Conservation (phyloP, 1,284 basidiomycete species). For the Trametes hirsuta region DNA sequence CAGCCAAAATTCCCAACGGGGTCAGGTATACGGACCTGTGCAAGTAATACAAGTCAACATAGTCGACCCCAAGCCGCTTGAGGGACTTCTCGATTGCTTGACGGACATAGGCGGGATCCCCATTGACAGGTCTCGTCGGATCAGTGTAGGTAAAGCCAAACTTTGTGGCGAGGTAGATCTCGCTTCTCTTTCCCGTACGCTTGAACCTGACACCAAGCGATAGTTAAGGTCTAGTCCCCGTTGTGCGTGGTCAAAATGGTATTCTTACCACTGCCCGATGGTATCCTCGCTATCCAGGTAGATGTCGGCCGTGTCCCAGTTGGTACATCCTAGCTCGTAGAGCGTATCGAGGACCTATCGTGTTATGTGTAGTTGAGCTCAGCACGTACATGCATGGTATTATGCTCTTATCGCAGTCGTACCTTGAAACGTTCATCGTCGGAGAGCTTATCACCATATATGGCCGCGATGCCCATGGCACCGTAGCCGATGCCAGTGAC, state of each 20-base stretch:
- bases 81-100: constrained; percentile 41
- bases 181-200: constrained; percentile 40
- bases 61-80: constrained; percentile 45
- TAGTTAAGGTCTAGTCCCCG: background rate
- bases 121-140: constrained; percentile 27
- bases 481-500: constrained; percentile 34
- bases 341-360: constrained; percentile 33
- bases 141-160: constrained; percentile 42
- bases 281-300: constrained; percentile 36
- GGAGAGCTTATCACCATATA: constrained; percentile 37
- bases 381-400: background rate
- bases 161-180: constrained; percentile 56
- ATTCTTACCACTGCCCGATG: constrained; percentile 35
- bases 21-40: constrained; percentile 36
- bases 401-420: background rate
- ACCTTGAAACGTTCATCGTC: constrained; percentile 51
- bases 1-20: background rate
- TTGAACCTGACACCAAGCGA: constrained; percentile 35
- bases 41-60: constrained; percentile 51
- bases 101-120: constrained; percentile 40
- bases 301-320: constrained; percentile 37
- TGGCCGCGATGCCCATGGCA: constrained; percentile 37
- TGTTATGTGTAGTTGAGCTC: background rate
- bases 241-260: background rate
- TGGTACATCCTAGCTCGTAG: constrained; percentile 32